Conservation (phyloP, 441 rosid species). For the Mallotus repandus region DNA sequence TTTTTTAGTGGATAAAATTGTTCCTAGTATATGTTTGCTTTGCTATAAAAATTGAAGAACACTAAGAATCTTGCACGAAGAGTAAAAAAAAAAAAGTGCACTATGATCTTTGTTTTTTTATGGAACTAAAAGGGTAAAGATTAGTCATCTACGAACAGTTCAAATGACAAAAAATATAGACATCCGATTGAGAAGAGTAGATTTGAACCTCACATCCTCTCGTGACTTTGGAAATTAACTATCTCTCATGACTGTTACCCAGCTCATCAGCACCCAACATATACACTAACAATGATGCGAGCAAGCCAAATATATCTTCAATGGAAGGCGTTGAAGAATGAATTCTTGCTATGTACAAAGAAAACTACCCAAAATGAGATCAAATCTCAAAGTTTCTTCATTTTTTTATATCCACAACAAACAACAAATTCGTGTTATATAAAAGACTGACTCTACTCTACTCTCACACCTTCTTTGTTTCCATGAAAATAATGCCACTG, state of each 20-base stretch:
- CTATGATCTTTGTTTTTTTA: slow-evolving; percentile 6
- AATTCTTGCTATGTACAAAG: slow-evolving; percentile 31
- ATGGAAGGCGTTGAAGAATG: slow-evolving; percentile 41
- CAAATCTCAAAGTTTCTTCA: slow-evolving; percentile 3
- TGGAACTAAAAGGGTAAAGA: slow-evolving; percentile 23
- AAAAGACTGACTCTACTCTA: slow-evolving; percentile 17
- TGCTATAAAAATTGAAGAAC: too few species aligned
- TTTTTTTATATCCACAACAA: slow-evolving; percentile 16
- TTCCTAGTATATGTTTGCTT: too few species aligned
- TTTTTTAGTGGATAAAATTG: too few species aligned
- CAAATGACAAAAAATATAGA: too few species aligned
- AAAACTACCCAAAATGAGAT: slow-evolving; percentile 17
- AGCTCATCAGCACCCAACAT: slow-evolving; percentile 22
- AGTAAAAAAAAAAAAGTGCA: slow-evolving; percentile 9
- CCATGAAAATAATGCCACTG: slow-evolving; percentile 53
- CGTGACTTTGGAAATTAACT: too few species aligned
- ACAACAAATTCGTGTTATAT: slow-evolving; percentile 9
- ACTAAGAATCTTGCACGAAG: too few species aligned
- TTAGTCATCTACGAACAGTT: too few species aligned
- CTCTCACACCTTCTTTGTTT: slow-evolving; percentile 10
- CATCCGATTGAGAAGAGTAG: too few species aligned
- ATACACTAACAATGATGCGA: slow-evolving; percentile 22
- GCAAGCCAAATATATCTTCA: slow-evolving; percentile 37
- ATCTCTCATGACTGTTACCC: too few species aligned
- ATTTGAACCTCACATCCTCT: too few species aligned